phyloP scores from a whole-genome alignment of 352 stramenopile genomes.

The Elongisporangium anandrum region DNA sequence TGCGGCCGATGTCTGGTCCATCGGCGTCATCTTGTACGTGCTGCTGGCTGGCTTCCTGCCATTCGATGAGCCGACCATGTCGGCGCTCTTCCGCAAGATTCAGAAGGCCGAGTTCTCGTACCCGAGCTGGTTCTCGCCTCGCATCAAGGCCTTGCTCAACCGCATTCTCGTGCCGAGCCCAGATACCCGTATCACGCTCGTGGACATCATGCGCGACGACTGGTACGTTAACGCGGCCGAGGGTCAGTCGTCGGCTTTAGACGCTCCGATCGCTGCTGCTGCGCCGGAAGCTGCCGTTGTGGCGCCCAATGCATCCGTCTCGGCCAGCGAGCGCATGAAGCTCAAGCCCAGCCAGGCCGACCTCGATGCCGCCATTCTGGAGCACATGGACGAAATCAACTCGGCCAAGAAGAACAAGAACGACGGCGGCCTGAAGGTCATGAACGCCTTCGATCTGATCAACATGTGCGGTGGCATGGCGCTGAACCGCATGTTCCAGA shows the following conservation, averaged over 20 bases:
- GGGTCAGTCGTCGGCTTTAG: constrained; percentile 8
- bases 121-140: constrained; percentile 89
- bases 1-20: constrained; percentile 96
- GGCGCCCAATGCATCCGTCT: constrained; percentile 6
- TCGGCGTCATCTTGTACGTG: constrained; percentile 98
- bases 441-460: constrained; percentile 92
- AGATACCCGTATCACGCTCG: constrained; percentile 76
- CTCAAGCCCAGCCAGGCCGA: constrained; percentile 84
- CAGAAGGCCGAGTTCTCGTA: constrained; percentile 95
- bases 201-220: constrained; percentile 88
- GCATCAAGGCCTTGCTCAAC: constrained; percentile 87
- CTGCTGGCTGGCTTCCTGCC: constrained; percentile 91
- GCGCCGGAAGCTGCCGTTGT: constrained; percentile 8
- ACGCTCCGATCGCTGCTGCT: constrained; percentile 11
- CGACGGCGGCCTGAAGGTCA: constrained; percentile 69
- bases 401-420: constrained; percentile 63
- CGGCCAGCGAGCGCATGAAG: constrained; percentile 35
- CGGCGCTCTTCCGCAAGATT: constrained; percentile 96
- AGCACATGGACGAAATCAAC: constrained; percentile 76
- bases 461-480: constrained; percentile 91
- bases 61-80: constrained; percentile 95
- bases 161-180: constrained; percentile 93
- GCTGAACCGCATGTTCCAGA: constrained; percentile 89
- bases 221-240: constrained; percentile 79
- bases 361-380: constrained; percentile 73